Evolutionary conservation across 352 stramenopile species (phyloP), one percentile per base, ranked within the genome.

Genomic region (Phytophthora palmivora): DNA sequence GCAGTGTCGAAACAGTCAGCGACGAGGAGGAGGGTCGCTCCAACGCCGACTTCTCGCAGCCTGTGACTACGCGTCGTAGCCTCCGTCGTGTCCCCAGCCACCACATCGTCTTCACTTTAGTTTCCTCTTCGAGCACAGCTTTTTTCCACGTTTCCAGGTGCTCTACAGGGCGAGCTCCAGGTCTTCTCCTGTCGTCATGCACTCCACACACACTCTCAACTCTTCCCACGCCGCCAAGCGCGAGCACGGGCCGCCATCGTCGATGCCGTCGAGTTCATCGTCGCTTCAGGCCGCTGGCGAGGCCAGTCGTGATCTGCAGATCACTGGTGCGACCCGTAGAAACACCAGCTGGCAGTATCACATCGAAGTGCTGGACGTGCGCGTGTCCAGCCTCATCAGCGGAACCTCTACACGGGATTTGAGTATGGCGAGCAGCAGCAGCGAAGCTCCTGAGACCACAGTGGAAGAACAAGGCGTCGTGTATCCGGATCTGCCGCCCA

Each of bases 321-420:
- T 92, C 66, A 91, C 82, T 0, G 84, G 84, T 42, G 84, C 85
- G 41, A 87, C 79, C 28, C 87, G 87, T 28, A 80, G 79, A 48
- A 79, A 74, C 36, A 26, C 71, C 30, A 89, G 78, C 30, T 92
- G 84, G 84, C 76, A 88, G 53, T 92, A 92, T 67, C 84, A 92
- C 70, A 86, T 92, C 61, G 82, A 92, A 38, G 79, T 89, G 62
- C 76, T 92, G 39, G 82, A 92, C 63, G 76, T 87, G 21, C 81
- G 84, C 42, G 67, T 54, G 15, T 58, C 43, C 30, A 67, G 60
- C 60, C 58, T 59, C 33, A 58, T 26, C 22, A 75, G 61, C 45
- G 51, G 43, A 33, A 59, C 19, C 12, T 64, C 34, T 5, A 21
- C 45, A 26, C 42, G 39, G 21, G 36, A 60, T 32, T 44, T 50